Evolutionary conservation across 352 stramenopile genomes (phyloP).

Genomic region (Phytophthora macrochlamydospora): DNA sequence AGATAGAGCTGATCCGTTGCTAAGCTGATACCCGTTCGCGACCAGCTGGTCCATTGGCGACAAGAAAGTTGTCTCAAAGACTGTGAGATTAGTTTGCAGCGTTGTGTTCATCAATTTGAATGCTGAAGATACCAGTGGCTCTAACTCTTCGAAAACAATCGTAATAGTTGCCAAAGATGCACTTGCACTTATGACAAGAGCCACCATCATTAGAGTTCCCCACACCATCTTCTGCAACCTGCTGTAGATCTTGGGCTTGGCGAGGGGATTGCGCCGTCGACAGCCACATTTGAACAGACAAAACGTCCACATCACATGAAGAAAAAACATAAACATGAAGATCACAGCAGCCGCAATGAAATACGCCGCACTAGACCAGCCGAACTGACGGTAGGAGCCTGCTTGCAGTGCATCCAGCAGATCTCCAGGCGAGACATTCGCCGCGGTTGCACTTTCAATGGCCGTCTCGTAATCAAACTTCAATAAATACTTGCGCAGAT

Average conservation of each 20-base stretch:
- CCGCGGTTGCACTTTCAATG: constrained; percentile 16
- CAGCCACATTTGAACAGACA: constrained; percentile 62
- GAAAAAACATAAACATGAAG: constrained; percentile 44
- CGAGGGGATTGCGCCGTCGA: constrained; percentile 42
- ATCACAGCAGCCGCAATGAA: constrained; percentile 27
- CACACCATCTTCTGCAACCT: constrained; percentile 52
- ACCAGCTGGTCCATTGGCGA: constrained; percentile 42
- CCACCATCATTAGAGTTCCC: constrained; percentile 39
- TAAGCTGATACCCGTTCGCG: constrained; percentile 7
- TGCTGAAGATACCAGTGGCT: constrained; percentile 31
- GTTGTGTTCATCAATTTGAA: constrained; percentile 29
- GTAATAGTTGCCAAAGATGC: constrained; percentile 40
- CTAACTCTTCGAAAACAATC: constrained; percentile 35
- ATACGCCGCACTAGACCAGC: constrained; percentile 40
- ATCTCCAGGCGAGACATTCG: constrained; percentile 1
- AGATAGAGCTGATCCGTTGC: constrained; percentile 3
- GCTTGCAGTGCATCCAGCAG: constrained; percentile 32
- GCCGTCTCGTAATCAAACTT: constrained; percentile 46
- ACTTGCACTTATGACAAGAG: constrained; percentile 23
- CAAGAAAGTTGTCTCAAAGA: constrained; percentile 49
- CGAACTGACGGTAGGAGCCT: constrained; percentile 53
- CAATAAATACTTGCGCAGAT: constrained; percentile 51
- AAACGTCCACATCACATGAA: constrained; percentile 49
- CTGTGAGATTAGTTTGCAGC: constrained; percentile 31
- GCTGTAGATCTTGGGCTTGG: constrained; percentile 54